A percentile compares a stretch with the other conserved stretches of the same genome.
Conservation (phyloP, 2,329 filamentous ascomycete genomes). For the Colletotrichum trifolii region DNA sequence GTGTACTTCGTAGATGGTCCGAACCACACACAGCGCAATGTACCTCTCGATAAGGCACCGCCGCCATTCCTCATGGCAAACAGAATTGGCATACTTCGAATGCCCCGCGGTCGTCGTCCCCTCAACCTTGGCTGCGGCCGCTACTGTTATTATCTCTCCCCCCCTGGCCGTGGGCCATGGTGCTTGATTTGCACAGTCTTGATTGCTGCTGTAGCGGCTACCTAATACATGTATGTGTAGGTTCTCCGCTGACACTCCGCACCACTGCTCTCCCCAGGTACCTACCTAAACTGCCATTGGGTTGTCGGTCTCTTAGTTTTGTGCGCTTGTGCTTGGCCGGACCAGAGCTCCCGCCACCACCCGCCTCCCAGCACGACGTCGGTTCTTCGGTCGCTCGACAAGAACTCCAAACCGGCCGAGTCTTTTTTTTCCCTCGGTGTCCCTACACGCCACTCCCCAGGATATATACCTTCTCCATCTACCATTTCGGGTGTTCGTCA, state of each 20-base stretch:
- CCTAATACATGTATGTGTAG: not conserved
- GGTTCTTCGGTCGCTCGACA: constrained; percentile 10
- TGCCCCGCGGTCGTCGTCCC: constrained; percentile 34
- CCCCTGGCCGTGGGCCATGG: no score
- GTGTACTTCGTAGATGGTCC: no score
- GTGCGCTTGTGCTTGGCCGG: constrained; percentile 4
- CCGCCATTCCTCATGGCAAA: constrained; percentile 34
- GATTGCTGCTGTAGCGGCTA: constrained; percentile 4
- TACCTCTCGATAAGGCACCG: no score
- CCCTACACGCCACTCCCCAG: constrained; percentile 10
- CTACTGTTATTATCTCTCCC: not conserved
- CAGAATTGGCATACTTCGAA: constrained; percentile 29
- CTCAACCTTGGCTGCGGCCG: constrained; percentile 26
- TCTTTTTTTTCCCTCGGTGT: not conserved
- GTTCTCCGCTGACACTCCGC: constrained; percentile 21
- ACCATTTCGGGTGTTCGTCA: not conserved
- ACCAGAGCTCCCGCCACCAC: constrained; percentile 23
- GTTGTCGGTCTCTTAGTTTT: not conserved
- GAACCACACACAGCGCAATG: no score
- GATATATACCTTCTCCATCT: not conserved
- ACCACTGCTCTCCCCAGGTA: not conserved
- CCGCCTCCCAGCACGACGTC: constrained; percentile 11
- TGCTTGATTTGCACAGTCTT: not conserved
- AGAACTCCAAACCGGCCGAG: constrained; percentile 1
- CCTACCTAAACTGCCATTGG: constrained; percentile 2